phyloP scores from a whole-genome alignment of 176 grass and related monocot species.

The Hyparrhenia diplandra region DNA sequence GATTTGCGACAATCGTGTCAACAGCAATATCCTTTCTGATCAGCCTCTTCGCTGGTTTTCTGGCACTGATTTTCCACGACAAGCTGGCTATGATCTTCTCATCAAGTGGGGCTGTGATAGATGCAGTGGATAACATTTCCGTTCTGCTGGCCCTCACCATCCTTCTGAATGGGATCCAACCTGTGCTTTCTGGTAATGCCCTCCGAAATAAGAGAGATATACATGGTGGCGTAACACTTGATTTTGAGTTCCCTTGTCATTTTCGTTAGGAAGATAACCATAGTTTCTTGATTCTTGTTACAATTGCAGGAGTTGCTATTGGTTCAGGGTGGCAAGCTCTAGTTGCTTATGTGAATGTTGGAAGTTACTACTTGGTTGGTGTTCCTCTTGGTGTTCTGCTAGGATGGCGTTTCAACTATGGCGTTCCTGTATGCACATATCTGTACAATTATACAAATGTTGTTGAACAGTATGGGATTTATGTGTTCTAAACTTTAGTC shows the following conservation, averaged over 20 bases:
- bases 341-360: constrained; percentile 51
- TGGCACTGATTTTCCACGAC: constrained; percentile 26
- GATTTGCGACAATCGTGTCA: constrained; percentile 33
- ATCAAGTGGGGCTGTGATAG: constrained; percentile 11
- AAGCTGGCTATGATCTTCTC: constrained; percentile 13
- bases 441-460: not conserved
- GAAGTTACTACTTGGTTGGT: constrained; percentile 48
- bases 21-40: constrained; percentile 27
- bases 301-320: constrained; percentile 45
- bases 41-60: constrained; percentile 15
- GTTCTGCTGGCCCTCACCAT: constrained; percentile 32
- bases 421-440: constrained; percentile 33
- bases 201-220: not conserved
- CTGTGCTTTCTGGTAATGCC: constrained; percentile 38
- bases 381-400: constrained; percentile 45
- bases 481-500: not conserved
- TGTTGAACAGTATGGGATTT: not conserved
- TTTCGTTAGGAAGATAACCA: not conserved
- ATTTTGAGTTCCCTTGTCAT: not conserved
- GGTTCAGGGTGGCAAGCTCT: constrained; percentile 44
- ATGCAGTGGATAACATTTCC: constrained; percentile 22
- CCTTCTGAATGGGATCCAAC: constrained; percentile 47
- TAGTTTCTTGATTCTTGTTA: not conserved
- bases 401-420: constrained; percentile 29
- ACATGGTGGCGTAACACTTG: not conserved